A percentile compares a stretch with the other conserved stretches of the same genome.
These are phyloP conservation scores for Peronospora belbahrii DNA, from an alignment of 352 stramenopile species.

Conservation along the genomic window DNA sequence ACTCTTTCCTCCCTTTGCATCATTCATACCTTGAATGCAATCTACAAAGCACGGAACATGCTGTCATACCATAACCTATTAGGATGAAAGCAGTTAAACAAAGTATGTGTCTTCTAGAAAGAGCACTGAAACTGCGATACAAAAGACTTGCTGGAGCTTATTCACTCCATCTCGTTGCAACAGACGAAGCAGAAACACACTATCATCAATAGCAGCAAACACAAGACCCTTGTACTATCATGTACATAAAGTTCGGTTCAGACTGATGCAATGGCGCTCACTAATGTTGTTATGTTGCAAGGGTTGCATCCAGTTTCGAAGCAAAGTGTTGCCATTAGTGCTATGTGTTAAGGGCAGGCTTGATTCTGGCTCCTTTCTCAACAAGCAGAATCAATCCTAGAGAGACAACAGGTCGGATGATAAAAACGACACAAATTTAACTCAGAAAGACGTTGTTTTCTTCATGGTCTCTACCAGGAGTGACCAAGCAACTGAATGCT, in stretches of 20 bases:
- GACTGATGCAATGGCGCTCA: neutral
- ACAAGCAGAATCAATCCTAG: neutral
- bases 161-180: neutral
- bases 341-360: slow-evolving; percentile 2
- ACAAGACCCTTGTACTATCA: too few relatives aligned
- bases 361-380: slow-evolving; percentile 12
- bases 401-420: neutral
- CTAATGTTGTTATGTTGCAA: neutral
- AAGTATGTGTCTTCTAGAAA: too few relatives aligned
- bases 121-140: too few relatives aligned
- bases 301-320: neutral
- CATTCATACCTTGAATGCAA: too few relatives aligned
- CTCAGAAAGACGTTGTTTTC: neutral
- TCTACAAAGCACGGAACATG: too few relatives aligned
- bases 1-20: too few relatives aligned
- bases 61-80: too few relatives aligned
- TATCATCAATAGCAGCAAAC: neutral
- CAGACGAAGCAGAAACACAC: neutral
- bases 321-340: slow-evolving; percentile 6
- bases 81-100: too few relatives aligned
- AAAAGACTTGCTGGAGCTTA: too few relatives aligned
- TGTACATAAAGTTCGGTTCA: neutral
- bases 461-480: neutral
- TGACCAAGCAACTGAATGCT: too few relatives aligned
- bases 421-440: neutral